Evolutionary conservation across 2,329 filamentous ascomycete genomes (phyloP).

Genomic region (Microascus cirrosus): DNA sequence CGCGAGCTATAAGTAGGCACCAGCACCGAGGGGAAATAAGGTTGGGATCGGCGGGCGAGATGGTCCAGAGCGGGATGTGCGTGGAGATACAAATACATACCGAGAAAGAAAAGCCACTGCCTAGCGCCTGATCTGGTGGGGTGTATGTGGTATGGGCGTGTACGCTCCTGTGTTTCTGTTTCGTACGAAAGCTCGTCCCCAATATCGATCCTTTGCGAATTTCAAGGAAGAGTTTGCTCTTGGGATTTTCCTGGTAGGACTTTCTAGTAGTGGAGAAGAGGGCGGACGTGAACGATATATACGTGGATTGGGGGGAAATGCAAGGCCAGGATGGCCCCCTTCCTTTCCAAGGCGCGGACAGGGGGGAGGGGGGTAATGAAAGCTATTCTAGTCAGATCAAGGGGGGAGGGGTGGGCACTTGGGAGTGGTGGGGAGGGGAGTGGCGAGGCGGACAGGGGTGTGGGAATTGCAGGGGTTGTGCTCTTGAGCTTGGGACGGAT

Average conservation of each 20-base stretch:
- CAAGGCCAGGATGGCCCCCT: neutral
- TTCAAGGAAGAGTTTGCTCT: too few relatives aligned
- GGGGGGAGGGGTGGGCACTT: too few relatives aligned
- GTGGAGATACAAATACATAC: neutral
- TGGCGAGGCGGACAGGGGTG: neutral
- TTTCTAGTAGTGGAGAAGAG: neutral
- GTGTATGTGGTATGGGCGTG: neutral
- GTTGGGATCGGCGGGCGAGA: conserved; percentile 1
- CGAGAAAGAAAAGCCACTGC: neutral
- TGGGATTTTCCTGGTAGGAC: too few relatives aligned
- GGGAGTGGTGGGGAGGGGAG: neutral
- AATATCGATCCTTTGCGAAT: too few relatives aligned
- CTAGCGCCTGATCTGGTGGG: neutral
- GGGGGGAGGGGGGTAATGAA: neutral
- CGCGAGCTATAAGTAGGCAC: neutral
- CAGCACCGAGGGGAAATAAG: neutral
- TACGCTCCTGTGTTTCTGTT: neutral
- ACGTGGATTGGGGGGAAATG: neutral
- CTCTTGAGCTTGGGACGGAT: too few relatives aligned
- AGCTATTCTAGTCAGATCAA: neutral
- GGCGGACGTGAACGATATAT: neutral
- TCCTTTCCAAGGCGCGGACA: neutral
- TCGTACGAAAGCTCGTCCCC: too few relatives aligned
- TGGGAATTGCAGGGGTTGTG: neutral
- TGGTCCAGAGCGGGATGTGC: neutral